phyloP scores from a whole-genome alignment of 495 filamentous ascomycete genomes.

The Rhizodiscina lignyota region DNA sequence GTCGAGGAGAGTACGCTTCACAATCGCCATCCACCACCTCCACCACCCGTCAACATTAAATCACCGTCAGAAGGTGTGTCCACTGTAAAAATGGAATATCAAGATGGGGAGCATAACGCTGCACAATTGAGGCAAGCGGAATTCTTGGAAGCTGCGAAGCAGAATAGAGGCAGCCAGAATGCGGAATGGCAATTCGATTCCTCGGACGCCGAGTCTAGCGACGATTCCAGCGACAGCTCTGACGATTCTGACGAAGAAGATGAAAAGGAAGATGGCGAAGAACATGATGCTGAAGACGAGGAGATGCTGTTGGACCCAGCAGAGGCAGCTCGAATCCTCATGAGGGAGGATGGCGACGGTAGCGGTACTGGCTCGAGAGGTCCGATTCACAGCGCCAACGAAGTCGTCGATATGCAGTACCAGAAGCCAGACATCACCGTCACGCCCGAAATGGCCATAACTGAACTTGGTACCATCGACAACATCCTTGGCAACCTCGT shows the following conservation, averaged over 20 bases:
- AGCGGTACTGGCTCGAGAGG: neutral
- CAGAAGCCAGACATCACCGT: slow-evolving; percentile 60
- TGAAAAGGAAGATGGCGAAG: neutral
- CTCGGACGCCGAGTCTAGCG: slow-evolving; percentile 35
- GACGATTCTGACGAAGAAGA: slow-evolving; percentile 33
- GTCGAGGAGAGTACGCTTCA: too few relatives aligned
- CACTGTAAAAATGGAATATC: too few relatives aligned
- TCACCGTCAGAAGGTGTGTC: too few relatives aligned
- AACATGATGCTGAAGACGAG: neutral
- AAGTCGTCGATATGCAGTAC: slow-evolving; percentile 35
- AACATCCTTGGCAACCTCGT: slow-evolving; percentile 57
- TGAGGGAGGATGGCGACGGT: slow-evolving; percentile 59
- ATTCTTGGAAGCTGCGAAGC: too few relatives aligned
- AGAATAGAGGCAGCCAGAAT: too few relatives aligned
- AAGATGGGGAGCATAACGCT: slow-evolving; percentile 22
- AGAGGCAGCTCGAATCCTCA: slow-evolving; percentile 64
- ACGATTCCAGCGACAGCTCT: slow-evolving; percentile 36
- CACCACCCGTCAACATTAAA: too few relatives aligned
- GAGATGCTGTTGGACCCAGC: slow-evolving; percentile 47
- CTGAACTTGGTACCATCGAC: slow-evolving; percentile 54
- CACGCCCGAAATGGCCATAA: slow-evolving; percentile 57
- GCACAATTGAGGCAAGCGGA: slow-evolving; percentile 35
- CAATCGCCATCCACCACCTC: too few relatives aligned
- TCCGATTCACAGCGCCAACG: slow-evolving; percentile 2
- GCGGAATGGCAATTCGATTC: slow-evolving; percentile 61